Percentiles rank a stretch among this genome's conserved stretches.
Conservation (phyloP, 2,329 filamentous ascomycete genomes). For the Fusarium sp. region DNA sequence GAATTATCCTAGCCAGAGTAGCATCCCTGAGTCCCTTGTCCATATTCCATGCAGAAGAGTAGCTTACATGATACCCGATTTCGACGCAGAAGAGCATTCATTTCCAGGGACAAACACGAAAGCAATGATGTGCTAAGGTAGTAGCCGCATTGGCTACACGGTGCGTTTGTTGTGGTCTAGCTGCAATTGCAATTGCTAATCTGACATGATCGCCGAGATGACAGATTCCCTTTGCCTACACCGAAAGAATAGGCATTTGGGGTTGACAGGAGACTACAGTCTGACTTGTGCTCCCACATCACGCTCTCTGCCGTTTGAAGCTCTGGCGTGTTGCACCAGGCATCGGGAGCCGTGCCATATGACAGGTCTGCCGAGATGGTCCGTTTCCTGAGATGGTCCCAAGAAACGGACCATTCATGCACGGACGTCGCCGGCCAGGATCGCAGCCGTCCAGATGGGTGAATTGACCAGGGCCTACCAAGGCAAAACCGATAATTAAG, state of each 20-base stretch:
- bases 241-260: conserved; percentile 8
- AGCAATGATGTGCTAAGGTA: too few species aligned
- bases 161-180: not conserved
- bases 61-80: not conserved
- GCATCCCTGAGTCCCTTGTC: conserved; percentile 8
- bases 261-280: conserved; percentile 8
- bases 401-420: conserved; percentile 45
- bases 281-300: conserved; percentile 31
- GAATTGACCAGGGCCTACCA: conserved; percentile 19
- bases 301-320: conserved; percentile 26
- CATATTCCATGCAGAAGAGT: not conserved
- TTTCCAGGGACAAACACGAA: too few species aligned
- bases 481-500: conserved; percentile 20
- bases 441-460: conserved; percentile 22
- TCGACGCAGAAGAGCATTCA: not conserved
- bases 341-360: conserved; percentile 28
- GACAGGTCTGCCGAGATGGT: conserved; percentile 42
- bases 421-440: conserved; percentile 47
- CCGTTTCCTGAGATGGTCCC: conserved; percentile 33
- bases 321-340: conserved; percentile 15
- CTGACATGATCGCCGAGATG: conserved; percentile 10
- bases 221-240: conserved; percentile 12
- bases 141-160: not conserved
- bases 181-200: conserved; percentile 24
- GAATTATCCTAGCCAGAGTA: not conserved